Evolutionary conservation across 208 protist genomes (phyloP), one percentile per base, ranked within the genome.

Genomic region (Trypanosoma avium): DNA sequence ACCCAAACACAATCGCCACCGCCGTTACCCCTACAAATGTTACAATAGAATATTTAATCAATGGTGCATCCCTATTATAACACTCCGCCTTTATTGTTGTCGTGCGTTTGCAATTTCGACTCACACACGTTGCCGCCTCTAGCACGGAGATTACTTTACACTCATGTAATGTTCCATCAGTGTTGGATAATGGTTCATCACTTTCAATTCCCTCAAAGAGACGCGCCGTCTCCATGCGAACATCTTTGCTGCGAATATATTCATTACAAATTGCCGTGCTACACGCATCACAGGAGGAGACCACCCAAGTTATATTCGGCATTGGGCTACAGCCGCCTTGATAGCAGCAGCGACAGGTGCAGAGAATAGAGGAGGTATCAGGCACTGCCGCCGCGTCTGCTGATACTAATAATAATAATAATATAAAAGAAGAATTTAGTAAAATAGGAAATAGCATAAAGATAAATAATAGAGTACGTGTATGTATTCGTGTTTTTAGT

Each of bases 341-440:
- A 69, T 87, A 88, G 72, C 86, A 93, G 75, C 82, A 88, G 35
- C 86, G 83, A 48, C 86, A 93, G 26, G 77, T 84, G 68, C 82
- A 93, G 19, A 90, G 55, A 61, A 86, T 77, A 26, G 67, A 57
- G 36, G 48, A 55, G 1, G 65, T 64, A 12, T 67, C 54, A 21
- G 57, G 46, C 2, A 13, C 36, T 8, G 24, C 17, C 12, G 35
- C 32, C 15, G 38, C 17, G 24, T 26, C 46, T 30, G 24, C 22
- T 1, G 19, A 26, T 3, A 38, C 27, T 22, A 35, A 27, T 15
- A 61, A 0, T 21, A 77, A n/a, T 3, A 57, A n/a, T 32, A 7
- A 33, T 0, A 49, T 3, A 46, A 30, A 1, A 59, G 21, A 57
- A 53, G 35, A 43, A 55, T 13, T 24, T 47, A 48, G 15, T 10